Percentiles rank a stretch among this genome's conserved stretches.
These are phyloP conservation scores for Logfia minima DNA, from an alignment of 129 eudicot species.

Conservation along the genomic window DNA sequence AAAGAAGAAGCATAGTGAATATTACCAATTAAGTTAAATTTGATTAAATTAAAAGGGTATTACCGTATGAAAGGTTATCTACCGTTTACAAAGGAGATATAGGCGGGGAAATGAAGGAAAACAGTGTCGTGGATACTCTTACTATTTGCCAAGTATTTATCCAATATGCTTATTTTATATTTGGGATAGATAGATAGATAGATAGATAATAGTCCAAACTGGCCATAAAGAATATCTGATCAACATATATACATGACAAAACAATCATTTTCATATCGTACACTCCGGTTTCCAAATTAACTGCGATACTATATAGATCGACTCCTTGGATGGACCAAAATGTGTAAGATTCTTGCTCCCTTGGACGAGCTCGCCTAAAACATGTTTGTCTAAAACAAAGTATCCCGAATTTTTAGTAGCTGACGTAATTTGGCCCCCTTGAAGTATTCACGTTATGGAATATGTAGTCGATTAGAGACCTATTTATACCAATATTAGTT, in stretches of 20 bases:
- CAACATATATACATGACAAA: neutral
- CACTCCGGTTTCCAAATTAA: neutral
- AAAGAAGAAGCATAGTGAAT: too few species aligned
- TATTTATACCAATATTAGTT: constrained; percentile 21
- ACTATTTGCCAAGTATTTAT: too few species aligned
- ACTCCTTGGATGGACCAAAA: constrained; percentile 17
- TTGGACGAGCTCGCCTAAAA: neutral
- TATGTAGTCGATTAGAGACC: neutral
- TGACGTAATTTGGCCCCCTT: neutral
- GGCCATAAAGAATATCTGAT: neutral
- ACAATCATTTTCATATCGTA: neutral
- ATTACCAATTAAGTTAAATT: too few species aligned
- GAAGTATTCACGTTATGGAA: neutral
- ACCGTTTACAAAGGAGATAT: too few species aligned
- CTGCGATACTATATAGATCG: neutral
- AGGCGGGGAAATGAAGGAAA: too few species aligned
- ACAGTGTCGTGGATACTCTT: too few species aligned
- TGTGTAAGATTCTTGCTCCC: neutral
- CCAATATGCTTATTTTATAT: too few species aligned
- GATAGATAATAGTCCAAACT: neutral
- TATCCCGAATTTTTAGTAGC: neutral
- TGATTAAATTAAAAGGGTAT: too few species aligned
- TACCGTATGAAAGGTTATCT: too few species aligned
- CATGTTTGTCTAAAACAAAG: neutral
- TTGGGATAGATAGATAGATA: too few species aligned